Evolutionary conservation across 805 yeast species (phyloP).

Genomic region (Spathaspora passalidarum): DNA sequence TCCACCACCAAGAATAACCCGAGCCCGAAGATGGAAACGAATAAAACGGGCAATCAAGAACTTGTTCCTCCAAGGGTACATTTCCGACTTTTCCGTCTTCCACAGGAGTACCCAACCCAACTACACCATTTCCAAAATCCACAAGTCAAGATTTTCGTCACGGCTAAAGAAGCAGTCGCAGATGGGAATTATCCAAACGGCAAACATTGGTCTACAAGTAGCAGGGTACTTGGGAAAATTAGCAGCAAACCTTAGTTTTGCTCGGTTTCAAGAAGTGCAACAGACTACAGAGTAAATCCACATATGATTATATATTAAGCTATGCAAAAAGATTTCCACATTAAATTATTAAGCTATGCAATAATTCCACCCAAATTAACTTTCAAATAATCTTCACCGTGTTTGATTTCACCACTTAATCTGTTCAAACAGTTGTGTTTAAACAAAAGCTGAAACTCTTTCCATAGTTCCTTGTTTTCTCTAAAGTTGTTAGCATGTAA

Average conservation of each 20-base stretch:
- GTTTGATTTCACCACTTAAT: not conserved
- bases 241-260: conserved; percentile 8
- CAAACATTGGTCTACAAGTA: conserved; percentile 17
- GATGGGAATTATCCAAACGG: conserved; percentile 14
- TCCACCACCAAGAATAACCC: conserved; percentile 35
- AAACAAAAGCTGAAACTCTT: conserved; percentile 7
- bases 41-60: conserved; percentile 24
- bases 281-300: not conserved
- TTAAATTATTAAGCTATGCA: not conserved
- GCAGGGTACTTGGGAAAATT: conserved; percentile 20
- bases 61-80: conserved; percentile 25
- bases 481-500: not conserved
- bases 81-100: conserved; percentile 25
- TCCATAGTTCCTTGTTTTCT: not conserved
- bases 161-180: conserved; percentile 13
- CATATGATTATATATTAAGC: no score
- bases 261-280: no score
- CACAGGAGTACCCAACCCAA: not conserved
- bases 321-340: no score
- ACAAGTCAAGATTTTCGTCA: conserved; percentile 20
- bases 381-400: not conserved
- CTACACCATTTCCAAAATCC: conserved; percentile 21
- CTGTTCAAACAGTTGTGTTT: conserved; percentile 7
- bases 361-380: conserved; percentile 3
- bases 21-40: conserved; percentile 29